Evolutionary conservation across 208 protist species (phyloP).

Genomic region (Acanthamoeba lenticulata): DNA sequence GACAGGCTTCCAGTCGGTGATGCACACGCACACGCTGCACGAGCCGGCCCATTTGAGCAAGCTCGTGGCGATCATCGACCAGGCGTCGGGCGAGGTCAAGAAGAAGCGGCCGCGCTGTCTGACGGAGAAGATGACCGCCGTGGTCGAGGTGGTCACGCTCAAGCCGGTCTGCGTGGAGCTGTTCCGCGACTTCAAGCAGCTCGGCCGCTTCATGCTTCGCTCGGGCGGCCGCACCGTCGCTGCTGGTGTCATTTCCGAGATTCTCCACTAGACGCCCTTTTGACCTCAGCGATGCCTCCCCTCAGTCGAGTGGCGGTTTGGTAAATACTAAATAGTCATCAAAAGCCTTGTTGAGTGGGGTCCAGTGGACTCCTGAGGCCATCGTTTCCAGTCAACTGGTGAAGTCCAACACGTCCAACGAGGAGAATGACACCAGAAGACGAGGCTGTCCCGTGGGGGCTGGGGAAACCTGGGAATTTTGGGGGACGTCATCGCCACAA

Average conservation of each 20-base stretch:
- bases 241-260: conserved; percentile 53
- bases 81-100: conserved; percentile 62
- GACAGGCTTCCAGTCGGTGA: conserved; percentile 69
- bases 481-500: no score
- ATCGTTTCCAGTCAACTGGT: no score
- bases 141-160: conserved; percentile 58
- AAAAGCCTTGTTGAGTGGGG: no score
- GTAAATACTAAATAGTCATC: no score
- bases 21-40: conserved; percentile 75
- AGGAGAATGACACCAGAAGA: no score
- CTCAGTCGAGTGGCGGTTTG: no score
- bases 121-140: conserved; percentile 45
- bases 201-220: conserved; percentile 81
- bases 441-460: no score
- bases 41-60: conserved; percentile 69
- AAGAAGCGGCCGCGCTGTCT: conserved; percentile 78
- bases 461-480: no score
- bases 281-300: no score
- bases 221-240: conserved; percentile 46
- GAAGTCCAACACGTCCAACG: no score
- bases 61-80: conserved; percentile 71
- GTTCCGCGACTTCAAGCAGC: conserved; percentile 71
- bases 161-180: conserved; percentile 77
- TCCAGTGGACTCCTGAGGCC: no score
- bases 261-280: not conserved